Evolutionary conservation across 805 yeast genomes (phyloP).

Genomic region (Ogataea neopini): DNA sequence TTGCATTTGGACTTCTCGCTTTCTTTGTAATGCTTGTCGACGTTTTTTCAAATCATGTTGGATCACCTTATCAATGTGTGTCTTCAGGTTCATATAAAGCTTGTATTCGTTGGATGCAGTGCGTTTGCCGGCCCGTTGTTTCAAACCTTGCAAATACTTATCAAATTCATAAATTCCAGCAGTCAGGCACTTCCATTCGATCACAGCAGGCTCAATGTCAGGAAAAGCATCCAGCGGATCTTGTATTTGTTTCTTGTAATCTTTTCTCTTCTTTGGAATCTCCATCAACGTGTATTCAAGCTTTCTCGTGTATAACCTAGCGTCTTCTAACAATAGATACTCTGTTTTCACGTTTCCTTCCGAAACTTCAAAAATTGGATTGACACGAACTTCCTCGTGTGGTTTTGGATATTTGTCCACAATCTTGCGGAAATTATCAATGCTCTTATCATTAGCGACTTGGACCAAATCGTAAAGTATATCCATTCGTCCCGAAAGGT

Average conservation of each 20-base stretch:
- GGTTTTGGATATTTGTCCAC: slow-evolving; percentile 41
- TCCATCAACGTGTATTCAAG: slow-evolving; percentile 33
- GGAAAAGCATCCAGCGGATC: slow-evolving; percentile 21
- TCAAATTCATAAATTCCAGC: slow-evolving; percentile 48
- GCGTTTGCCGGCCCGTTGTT: slow-evolving; percentile 34
- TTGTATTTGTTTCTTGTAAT: slow-evolving; percentile 25
- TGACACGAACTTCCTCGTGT: slow-evolving; percentile 26
- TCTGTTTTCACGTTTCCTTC: slow-evolving; percentile 24
- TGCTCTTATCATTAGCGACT: slow-evolving; percentile 43
- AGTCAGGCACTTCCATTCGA: slow-evolving; percentile 41
- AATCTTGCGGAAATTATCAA: slow-evolving; percentile 49
- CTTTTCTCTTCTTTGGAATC: slow-evolving; percentile 39
- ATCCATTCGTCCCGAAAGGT: slow-evolving; percentile 49
- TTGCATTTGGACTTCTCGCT: slow-evolving; percentile 64
- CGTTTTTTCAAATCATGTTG: slow-evolving; percentile 54
- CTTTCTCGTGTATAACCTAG: slow-evolving; percentile 48
- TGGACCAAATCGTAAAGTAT: slow-evolving; percentile 43
- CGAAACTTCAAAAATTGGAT: slow-evolving; percentile 22
- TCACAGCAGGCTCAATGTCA: slow-evolving; percentile 38
- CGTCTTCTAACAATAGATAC: slow-evolving; percentile 48
- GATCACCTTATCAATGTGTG: slow-evolving; percentile 37
- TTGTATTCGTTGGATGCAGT: slow-evolving; percentile 27
- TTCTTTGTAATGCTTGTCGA: slow-evolving; percentile 52
- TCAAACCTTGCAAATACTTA: slow-evolving; percentile 33
- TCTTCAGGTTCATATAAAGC: slow-evolving; percentile 35